Conservation (phyloP, 768 basidiomycete species). For the Rhizopogon roseolus region DNA sequence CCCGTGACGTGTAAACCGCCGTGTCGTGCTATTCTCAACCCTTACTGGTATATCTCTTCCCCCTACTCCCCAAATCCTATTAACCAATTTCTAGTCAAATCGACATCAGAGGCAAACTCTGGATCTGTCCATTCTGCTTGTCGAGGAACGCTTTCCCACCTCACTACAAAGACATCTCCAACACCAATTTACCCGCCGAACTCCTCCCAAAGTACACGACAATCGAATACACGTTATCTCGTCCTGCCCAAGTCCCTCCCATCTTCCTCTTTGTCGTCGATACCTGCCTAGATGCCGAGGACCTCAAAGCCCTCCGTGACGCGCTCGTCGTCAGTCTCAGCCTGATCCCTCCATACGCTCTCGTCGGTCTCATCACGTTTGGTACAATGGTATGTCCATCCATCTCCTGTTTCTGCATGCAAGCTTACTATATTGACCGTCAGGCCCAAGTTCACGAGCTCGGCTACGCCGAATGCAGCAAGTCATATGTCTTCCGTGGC, state of each 20-base stretch:
- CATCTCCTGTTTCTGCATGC: not conserved
- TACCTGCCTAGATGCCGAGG: conserved; percentile 93
- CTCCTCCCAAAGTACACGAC: conserved; percentile 98
- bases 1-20: conserved; percentile 98
- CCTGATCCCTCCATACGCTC: conserved; percentile 87
- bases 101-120: conserved; percentile 96
- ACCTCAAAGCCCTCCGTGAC: conserved; percentile 92
- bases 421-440: not conserved
- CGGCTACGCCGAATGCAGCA: conserved; percentile 92
- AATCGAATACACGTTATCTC: conserved; percentile 97
- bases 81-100: conserved; percentile 67
- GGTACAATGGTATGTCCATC: conserved; percentile 83
- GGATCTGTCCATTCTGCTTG: conserved; percentile 99
- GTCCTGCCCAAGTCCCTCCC: conserved; percentile 88
- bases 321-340: conserved; percentile 92
- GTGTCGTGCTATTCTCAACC: conserved; percentile 96
- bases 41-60: conserved; percentile 72
- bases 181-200: conserved; percentile 94
- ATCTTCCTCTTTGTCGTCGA: conserved; percentile 97
- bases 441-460: conserved; percentile 99
- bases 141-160: conserved; percentile 96
- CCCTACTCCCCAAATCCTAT: not conserved
- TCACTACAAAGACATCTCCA: conserved; percentile 98
- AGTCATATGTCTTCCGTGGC: conserved; percentile 98
- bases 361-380: conserved; percentile 93